Conservation (phyloP, 257 asterid species). For the Fraxinus cuspidata region DNA sequence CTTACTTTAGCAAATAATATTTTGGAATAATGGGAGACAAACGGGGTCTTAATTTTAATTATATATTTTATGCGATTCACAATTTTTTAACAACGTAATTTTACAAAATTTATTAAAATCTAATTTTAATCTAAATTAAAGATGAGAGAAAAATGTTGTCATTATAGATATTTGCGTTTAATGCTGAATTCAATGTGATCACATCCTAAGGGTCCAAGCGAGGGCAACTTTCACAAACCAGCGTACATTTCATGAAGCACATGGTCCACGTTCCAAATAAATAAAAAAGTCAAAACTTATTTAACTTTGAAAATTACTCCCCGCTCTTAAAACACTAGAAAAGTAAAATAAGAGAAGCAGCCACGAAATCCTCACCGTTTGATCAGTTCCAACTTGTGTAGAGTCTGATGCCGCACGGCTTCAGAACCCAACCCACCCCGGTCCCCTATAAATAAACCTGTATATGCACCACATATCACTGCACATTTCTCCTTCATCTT, state of each 20-base stretch:
- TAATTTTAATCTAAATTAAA: too few relatives aligned
- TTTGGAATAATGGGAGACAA: too few relatives aligned
- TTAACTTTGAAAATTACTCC: not conserved
- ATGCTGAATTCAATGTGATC: too few relatives aligned
- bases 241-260: conserved; percentile 5
- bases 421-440: conserved; percentile 37
- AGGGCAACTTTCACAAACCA: conserved; percentile 13
- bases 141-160: too few relatives aligned
- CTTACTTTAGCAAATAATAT: too few relatives aligned
- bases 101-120: too few relatives aligned
- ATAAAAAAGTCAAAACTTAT: not conserved
- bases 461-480: not conserved
- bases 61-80: too few relatives aligned
- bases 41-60: too few relatives aligned
- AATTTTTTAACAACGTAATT: too few relatives aligned
- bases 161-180: too few relatives aligned
- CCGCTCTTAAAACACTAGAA: not conserved
- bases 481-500: conserved; percentile 7
- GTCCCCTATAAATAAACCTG: conserved; percentile 29
- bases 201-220: too few relatives aligned
- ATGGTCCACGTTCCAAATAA: not conserved
- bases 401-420: conserved; percentile 18
- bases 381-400: too few relatives aligned
- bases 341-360: not conserved
- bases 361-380: conserved; percentile 7